These are phyloP conservation scores for Aspergillus fumigatiaffinis DNA, from an alignment of 2,329 filamentous ascomycete genomes.

Conservation along the genomic window DNA sequence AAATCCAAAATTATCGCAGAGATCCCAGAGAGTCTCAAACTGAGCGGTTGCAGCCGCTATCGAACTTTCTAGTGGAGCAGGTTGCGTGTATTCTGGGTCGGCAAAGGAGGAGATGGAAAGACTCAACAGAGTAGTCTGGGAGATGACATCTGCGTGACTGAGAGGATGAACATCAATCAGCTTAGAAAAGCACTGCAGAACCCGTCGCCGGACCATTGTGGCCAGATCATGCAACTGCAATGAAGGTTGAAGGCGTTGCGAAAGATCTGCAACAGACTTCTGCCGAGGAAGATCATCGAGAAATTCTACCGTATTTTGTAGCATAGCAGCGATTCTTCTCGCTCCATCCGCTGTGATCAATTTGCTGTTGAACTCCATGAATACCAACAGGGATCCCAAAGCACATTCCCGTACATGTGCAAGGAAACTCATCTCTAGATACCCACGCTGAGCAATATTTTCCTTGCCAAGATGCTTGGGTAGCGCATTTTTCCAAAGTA, in stretches of 20 bases:
- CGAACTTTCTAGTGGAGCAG: constrained; percentile 77
- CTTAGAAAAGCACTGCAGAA: constrained; percentile 92
- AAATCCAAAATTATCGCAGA: constrained; percentile 90
- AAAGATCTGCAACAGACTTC: constrained; percentile 81
- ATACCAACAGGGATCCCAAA: constrained; percentile 83
- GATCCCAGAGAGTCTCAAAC: constrained; percentile 93
- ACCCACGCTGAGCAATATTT: constrained; percentile 75
- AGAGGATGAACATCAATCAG: constrained; percentile 83
- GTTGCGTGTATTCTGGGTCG: constrained; percentile 71
- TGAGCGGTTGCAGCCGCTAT: constrained; percentile 86
- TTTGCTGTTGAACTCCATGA: constrained; percentile 88
- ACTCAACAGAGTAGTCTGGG: constrained; percentile 88
- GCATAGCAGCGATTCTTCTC: constrained; percentile 85
- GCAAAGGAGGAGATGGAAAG: constrained; percentile 88
- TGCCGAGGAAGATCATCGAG: constrained; percentile 77
- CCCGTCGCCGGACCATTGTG: constrained; percentile 86
- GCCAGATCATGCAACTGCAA: constrained; percentile 87
- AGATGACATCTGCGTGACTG: constrained; percentile 76
- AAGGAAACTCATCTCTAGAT: constrained; percentile 86
- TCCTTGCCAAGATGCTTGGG: constrained; percentile 93
- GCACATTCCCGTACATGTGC: constrained; percentile 94
- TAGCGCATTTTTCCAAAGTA: constrained; percentile 95
- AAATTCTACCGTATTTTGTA: constrained; percentile 90
- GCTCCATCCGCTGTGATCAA: constrained; percentile 91
- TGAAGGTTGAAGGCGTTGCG: constrained; percentile 76